These are phyloP conservation scores for Boletellus ananas DNA, from an alignment of 768 basidiomycete species.

Conservation along the genomic window DNA sequence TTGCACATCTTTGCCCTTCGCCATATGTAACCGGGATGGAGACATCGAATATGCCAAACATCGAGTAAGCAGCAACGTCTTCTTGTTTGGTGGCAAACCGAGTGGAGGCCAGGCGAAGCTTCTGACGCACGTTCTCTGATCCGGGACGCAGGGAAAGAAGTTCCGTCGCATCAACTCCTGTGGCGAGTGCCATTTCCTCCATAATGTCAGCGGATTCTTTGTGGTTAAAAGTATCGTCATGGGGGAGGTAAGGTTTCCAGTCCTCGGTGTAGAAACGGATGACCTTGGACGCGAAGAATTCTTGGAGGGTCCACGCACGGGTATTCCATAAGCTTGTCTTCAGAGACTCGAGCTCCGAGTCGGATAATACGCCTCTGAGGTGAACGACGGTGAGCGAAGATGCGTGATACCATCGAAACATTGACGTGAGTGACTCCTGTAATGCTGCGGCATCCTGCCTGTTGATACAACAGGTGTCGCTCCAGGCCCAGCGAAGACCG, in stretches of 20 bases:
- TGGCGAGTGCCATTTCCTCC: slow-evolving; percentile 17
- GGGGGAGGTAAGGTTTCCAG: slow-evolving; percentile 23
- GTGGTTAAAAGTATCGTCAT: slow-evolving; percentile 9
- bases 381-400: slow-evolving; percentile 25
- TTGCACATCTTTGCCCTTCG: slow-evolving; percentile 20
- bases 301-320: slow-evolving; percentile 24
- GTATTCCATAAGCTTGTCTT: slow-evolving; percentile 20
- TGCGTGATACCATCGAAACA: slow-evolving; percentile 27
- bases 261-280: slow-evolving; percentile 22
- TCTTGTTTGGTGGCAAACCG: slow-evolving; percentile 22
- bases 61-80: slow-evolving; percentile 26
- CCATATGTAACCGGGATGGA: slow-evolving; percentile 20
- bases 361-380: slow-evolving; percentile 13
- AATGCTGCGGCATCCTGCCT: slow-evolving; percentile 13
- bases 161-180: slow-evolving; percentile 4
- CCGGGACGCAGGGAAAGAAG: slow-evolving; percentile 16
- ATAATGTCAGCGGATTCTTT: slow-evolving; percentile 18
- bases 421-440: slow-evolving; percentile 23
- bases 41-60: slow-evolving; percentile 25
- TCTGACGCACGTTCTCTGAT: slow-evolving; percentile 11
- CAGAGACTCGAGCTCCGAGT: slow-evolving; percentile 8
- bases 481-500: slow-evolving; percentile 23
- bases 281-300: slow-evolving; percentile 21
- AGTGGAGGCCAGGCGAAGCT: slow-evolving; percentile 19
- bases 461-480: slow-evolving; percentile 26